Percentiles rank a stretch among this genome's conserved stretches.
Evolutionary conservation across 441 rosid species (phyloP).

Genomic region (Aquilaria agallochum): DNA sequence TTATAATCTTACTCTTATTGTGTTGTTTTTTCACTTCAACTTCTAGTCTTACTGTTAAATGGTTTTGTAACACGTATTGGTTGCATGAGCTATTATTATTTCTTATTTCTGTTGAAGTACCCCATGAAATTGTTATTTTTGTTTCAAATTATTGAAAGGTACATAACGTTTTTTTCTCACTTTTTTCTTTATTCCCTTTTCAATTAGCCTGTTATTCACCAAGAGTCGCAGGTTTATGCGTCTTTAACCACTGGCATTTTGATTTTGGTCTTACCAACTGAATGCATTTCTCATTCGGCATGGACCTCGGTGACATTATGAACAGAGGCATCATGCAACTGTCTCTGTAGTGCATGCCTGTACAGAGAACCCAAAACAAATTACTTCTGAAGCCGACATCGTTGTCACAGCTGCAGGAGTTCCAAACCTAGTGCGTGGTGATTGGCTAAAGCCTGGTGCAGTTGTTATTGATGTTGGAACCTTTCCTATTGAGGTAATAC

Average conservation of each 20-base stretch:
- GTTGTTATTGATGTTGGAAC: constrained; percentile 87
- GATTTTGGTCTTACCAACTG: too few relatives aligned
- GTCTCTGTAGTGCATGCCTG: constrained; percentile 72
- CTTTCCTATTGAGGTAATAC: constrained; percentile 64
- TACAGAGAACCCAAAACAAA: constrained; percentile 58
- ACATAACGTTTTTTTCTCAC: too few relatives aligned
- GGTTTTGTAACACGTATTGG: too few relatives aligned
- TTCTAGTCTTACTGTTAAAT: too few relatives aligned
- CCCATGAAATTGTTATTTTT: too few relatives aligned
- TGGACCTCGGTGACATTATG: constrained; percentile 17
- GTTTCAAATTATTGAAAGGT: too few relatives aligned
- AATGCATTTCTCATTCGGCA: constrained; percentile 2
- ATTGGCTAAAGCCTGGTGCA: constrained; percentile 83
- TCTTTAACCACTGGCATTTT: too few relatives aligned
- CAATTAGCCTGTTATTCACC: background rate
- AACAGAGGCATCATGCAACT: constrained; percentile 87
- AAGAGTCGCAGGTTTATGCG: background rate
- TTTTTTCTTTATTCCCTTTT: background rate
- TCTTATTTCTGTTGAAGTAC: too few relatives aligned
- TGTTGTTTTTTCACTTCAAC: too few relatives aligned
- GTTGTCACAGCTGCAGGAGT: constrained; percentile 76
- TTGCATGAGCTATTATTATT: too few relatives aligned
- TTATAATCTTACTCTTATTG: too few relatives aligned
- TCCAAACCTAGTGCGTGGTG: constrained; percentile 74
- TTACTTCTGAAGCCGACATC: constrained; percentile 72